These are phyloP conservation scores for Evansstolkia leycettana DNA, from an alignment of 495 filamentous ascomycete genomes.

Conservation along the genomic window DNA sequence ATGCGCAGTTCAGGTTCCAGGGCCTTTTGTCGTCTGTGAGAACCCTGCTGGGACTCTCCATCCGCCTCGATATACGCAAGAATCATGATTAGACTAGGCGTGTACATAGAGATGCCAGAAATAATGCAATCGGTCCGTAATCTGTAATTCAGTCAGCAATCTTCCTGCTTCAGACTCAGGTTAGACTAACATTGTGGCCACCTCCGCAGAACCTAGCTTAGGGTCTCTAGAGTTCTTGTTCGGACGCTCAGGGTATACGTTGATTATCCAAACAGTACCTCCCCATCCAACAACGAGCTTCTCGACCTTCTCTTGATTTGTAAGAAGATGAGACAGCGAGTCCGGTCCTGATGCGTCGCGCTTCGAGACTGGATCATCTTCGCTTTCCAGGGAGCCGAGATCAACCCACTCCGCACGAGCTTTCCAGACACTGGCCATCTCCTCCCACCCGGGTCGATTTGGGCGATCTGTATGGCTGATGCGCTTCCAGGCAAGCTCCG, in stretches of 20 bases:
- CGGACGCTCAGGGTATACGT: constrained; percentile 69
- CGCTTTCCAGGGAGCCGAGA: constrained; percentile 54
- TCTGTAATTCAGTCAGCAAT: constrained; percentile 31
- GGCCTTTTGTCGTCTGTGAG: constrained; percentile 58
- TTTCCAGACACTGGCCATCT: constrained; percentile 92
- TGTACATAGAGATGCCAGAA: constrained; percentile 95
- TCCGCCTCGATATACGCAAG: constrained; percentile 77
- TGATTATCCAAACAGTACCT: constrained; percentile 87
- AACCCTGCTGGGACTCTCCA: constrained; percentile 40
- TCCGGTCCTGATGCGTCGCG: constrained; percentile 18
- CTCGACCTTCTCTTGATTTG: constrained; percentile 40
- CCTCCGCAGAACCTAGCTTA: constrained; percentile 69
- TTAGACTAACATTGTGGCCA: constrained; percentile 69
- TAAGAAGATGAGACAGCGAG: constrained; percentile 7
- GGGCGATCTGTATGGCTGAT: constrained; percentile 84
- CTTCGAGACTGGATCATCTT: constrained; percentile 39
- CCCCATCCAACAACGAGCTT: constrained; percentile 91
- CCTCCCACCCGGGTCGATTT: constrained; percentile 70
- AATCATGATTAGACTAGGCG: constrained; percentile 75
- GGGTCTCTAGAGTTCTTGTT: constrained; percentile 60
- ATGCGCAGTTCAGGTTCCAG: constrained; percentile 79
- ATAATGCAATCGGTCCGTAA: constrained; percentile 92
- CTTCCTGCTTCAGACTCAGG: not conserved
- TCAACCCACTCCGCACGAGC: constrained; percentile 86
- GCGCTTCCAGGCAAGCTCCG: constrained; percentile 87